Evolutionary conservation across 352 stramenopile species (phyloP).

Genomic region (Blastocystis hominis): DNA sequence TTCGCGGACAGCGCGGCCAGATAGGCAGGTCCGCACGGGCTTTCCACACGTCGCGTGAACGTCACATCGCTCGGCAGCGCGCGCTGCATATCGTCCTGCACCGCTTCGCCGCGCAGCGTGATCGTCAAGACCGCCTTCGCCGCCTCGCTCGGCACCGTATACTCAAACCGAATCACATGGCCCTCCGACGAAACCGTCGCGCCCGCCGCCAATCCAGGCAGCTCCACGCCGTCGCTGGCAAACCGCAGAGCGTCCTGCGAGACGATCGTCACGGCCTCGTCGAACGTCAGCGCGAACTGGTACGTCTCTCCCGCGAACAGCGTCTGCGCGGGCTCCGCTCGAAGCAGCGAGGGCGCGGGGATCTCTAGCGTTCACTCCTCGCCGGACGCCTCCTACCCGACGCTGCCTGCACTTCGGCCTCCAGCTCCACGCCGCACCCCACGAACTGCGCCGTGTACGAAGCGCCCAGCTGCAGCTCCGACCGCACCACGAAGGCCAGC

Average conservation of each 20-base stretch:
- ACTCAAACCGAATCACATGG: not conserved
- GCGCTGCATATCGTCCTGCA: slow-evolving; percentile 9
- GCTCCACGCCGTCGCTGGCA: not conserved
- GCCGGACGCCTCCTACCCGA: not conserved
- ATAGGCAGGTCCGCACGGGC: slow-evolving; percentile 3
- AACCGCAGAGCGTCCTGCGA: not conserved
- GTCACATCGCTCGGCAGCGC: not conserved
- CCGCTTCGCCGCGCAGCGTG: not conserved
- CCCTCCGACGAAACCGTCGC: not conserved
- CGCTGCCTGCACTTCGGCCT: not conserved
- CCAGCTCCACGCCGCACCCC: not conserved
- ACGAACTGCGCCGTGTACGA: not conserved
- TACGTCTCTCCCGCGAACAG: slow-evolving; percentile 3
- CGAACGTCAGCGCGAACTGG: not conserved
- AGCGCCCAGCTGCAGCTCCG: not conserved
- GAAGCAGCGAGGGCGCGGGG: not conserved
- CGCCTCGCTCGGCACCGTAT: not conserved
- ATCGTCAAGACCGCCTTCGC: not conserved
- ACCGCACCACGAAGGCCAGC: not conserved
- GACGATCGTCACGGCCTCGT: not conserved
- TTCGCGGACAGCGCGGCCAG: not conserved
- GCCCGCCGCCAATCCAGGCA: not conserved
- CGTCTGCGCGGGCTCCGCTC: not conserved
- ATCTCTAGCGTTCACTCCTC: not conserved
- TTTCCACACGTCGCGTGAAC: not conserved